Evolutionary conservation across 2,329 filamentous ascomycete genomes (phyloP), one percentile per base, ranked within the genome.

Genomic region (Claviceps africana): DNA sequence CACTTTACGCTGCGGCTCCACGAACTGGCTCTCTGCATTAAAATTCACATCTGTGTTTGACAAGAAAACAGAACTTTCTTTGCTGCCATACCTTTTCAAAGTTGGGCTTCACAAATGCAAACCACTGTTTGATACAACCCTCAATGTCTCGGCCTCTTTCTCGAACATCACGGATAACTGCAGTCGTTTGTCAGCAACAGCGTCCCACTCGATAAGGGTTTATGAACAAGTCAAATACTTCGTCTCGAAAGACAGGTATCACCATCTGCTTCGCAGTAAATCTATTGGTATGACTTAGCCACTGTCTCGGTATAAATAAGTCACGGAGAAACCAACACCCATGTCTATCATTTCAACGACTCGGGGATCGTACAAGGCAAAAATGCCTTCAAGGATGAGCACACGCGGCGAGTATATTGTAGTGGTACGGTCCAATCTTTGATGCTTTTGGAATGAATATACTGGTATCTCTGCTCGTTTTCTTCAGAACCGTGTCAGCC

Each of bases 41-140:
- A 30, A 25, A 19, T 47, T 9, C n/a, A 39, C 10, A 19, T 31
- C n/a, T 42, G 28, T 21, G 25, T 48, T 15, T 21, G 28, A 21
- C 11, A 31, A 22, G 43, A 25, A 21, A 8, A 30, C 7, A 25
- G 7, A 6, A 43, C 1, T 37, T 15, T 15, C n/a, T n/a, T 25
- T 3, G 21, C n/a, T 19, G 10, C 42, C 30, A 15, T 45, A 76
- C 77, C 68, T 85, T 88, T 66, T 91, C 86, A 61, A 94, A 97
- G 63, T 97, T 97, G 3, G 93, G 93, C 69, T 98, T 98, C 44
- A 98, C 93, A 64, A 86, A 98, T 11, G 72, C 73, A 65, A 97
- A 96, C 93, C 93, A 98, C 67, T 98, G 93, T 68, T 97, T 97
- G 66, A 98, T 90, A 62, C 90, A 91, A 42, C 93, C 93, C 64